phyloP scores from a whole-genome alignment of 768 basidiomycete species.

The Termitomyces eurrhizus region DNA sequence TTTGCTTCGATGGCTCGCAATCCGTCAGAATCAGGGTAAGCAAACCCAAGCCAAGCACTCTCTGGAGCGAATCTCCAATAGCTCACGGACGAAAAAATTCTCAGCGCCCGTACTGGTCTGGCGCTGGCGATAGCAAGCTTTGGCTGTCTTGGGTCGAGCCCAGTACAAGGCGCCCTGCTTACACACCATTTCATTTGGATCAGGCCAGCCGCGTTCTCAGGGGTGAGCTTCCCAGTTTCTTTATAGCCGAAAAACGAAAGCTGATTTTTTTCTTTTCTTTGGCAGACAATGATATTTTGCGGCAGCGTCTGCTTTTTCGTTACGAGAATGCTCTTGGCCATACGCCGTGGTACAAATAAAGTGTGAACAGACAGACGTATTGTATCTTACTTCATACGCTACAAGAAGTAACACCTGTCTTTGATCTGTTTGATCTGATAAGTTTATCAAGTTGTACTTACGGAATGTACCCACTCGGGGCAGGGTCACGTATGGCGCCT shows the following conservation, averaged over 20 bases:
- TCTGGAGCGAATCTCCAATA: too few species aligned
- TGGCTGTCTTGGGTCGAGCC: slow-evolving; percentile 27
- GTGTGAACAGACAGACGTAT: neutral
- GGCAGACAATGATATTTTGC: neutral
- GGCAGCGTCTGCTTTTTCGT: neutral
- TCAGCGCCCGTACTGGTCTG: slow-evolving; percentile 33
- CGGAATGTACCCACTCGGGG: too few species aligned
- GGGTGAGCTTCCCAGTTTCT: neutral
- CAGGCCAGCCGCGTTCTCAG: slow-evolving; percentile 27
- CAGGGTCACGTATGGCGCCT: too few species aligned
- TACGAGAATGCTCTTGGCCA: neutral
- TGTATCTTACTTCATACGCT: too few species aligned
- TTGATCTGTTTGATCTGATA: too few species aligned
- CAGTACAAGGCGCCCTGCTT: slow-evolving; percentile 33
- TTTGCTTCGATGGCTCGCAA: slow-evolving; percentile 26
- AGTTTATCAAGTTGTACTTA: too few species aligned
- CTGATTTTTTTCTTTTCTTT: too few species aligned
- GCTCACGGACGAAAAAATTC: neutral
- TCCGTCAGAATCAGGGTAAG: slow-evolving; percentile 33
- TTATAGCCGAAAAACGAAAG: too few species aligned
- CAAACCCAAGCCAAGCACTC: neutral
- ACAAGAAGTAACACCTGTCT: too few species aligned
- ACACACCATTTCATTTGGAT: slow-evolving; percentile 26
- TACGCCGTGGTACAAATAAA: neutral
- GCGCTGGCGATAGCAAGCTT: slow-evolving; percentile 30